phyloP scores from a whole-genome alignment of 2,329 filamentous ascomycete genomes.

The Trichoderma lentiforme region DNA sequence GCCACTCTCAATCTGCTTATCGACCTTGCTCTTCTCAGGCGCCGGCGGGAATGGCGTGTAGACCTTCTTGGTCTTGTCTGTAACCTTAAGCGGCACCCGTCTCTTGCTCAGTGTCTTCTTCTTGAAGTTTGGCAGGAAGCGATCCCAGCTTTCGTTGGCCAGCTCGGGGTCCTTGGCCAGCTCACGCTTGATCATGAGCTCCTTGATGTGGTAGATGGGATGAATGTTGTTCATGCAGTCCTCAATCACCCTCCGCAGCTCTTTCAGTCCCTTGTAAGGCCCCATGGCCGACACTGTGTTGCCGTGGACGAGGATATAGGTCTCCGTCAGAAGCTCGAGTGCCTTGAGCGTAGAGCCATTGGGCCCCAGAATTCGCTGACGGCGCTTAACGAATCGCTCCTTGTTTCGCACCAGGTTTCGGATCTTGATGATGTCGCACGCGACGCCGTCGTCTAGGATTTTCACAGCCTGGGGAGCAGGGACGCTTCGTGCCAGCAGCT shows the following conservation, averaged over 20 bases:
- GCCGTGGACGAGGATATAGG: slow-evolving; percentile 92
- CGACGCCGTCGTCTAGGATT: slow-evolving; percentile 87
- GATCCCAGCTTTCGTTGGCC: slow-evolving; percentile 86
- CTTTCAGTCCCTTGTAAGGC: slow-evolving; percentile 87
- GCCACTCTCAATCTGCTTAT: slow-evolving; percentile 94
- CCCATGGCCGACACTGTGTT: slow-evolving; percentile 95
- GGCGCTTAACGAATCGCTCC: slow-evolving; percentile 90
- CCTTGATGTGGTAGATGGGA: slow-evolving; percentile 76
- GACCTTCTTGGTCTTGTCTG: slow-evolving; percentile 87
- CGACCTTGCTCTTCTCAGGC: slow-evolving; percentile 98
- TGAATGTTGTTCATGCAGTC: slow-evolving; percentile 98
- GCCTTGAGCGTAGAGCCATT: slow-evolving; percentile 92
- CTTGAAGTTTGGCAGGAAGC: slow-evolving; percentile 97
- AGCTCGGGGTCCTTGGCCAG: slow-evolving; percentile 85
- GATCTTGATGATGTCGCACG: slow-evolving; percentile 96
- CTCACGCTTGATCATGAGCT: slow-evolving; percentile 91
- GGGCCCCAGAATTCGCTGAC: slow-evolving; percentile 88
- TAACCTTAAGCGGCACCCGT: slow-evolving; percentile 76
- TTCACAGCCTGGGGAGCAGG: slow-evolving; percentile 91
- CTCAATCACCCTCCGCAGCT: slow-evolving; percentile 82
- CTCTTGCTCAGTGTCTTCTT: slow-evolving; percentile 85
- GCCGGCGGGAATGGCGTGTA: slow-evolving; percentile 98
- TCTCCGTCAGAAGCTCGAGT: slow-evolving; percentile 83
- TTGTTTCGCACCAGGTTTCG: slow-evolving; percentile 87
- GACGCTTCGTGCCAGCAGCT: slow-evolving; percentile 84